These are phyloP conservation scores for Coprinellus micaceus DNA, from an alignment of 768 basidiomycete species.

Conservation along the genomic window DNA sequence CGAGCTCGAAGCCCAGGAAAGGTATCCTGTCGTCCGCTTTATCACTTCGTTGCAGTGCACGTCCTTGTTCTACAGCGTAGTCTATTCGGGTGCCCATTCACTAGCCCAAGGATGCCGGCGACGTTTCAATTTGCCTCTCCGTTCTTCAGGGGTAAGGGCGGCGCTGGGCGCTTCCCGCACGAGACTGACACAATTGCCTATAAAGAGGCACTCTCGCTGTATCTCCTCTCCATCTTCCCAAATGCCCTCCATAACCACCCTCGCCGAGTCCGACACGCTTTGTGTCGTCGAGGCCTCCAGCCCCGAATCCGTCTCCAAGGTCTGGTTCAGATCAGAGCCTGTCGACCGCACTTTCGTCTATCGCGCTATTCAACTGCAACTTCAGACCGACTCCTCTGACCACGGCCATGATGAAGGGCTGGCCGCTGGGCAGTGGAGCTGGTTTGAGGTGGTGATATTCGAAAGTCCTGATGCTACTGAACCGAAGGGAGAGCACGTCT, in stretches of 20 bases:
- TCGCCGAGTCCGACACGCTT: constrained; percentile 13
- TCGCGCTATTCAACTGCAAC: constrained; percentile 20
- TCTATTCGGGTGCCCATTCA: too few relatives aligned
- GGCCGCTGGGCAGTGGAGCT: constrained; percentile 13
- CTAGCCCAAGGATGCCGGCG: too few relatives aligned
- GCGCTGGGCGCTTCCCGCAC: too few relatives aligned
- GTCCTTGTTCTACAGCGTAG: too few relatives aligned
- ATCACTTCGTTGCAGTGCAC: too few relatives aligned
- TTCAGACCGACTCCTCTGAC: constrained; percentile 21
- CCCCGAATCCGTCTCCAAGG: constrained; percentile 9
- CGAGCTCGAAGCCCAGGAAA: too few relatives aligned
- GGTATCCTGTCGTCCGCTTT: too few relatives aligned
- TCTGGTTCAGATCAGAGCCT: constrained; percentile 25
- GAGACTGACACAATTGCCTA: too few relatives aligned
- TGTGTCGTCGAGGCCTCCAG: constrained; percentile 11
- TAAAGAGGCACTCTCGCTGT: too few relatives aligned
- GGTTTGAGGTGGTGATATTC: constrained; percentile 20
- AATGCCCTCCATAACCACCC: constrained; percentile 15
- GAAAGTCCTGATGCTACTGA: constrained; percentile 6
- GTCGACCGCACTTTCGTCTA: constrained; percentile 18
- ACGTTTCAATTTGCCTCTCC: too few relatives aligned
- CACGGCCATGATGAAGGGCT: constrained; percentile 16
- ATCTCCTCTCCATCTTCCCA: too few relatives aligned
- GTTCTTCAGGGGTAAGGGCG: too few relatives aligned
- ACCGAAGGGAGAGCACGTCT: constrained; percentile 11